Base-by-base conservation (phyloP, 106 monocot genomes). In the Triglochin maritima region DNA sequence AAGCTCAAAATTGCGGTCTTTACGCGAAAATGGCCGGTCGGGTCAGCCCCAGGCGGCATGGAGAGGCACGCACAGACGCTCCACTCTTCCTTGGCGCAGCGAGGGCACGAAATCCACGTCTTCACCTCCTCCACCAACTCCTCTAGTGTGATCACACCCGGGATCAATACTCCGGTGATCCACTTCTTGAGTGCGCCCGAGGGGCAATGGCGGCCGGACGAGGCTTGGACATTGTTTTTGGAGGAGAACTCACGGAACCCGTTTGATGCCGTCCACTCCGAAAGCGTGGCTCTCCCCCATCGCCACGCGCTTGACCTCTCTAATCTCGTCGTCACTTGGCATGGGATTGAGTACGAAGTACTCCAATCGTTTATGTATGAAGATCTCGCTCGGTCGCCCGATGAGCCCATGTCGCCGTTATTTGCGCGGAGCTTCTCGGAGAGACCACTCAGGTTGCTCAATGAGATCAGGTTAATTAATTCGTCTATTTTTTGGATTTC, bases 291-390 rank as follows among this genome's bases (percentile, higher is more conserved):
- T 3, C 65, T 98, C 2, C 83, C 76, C 55, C 83, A 91, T 74
- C 78, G 80, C 42, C 76, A 59, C 9, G 91, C 96, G 6, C 67
- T 59, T 50, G 44, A 56, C 44, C 68, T 84, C 12, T 78, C 85
- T 60, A 98, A 98, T 57, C 83, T 98, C 16, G 96, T 78, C 3
- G 96, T 88, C 48, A 72, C 91, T 1, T 98, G 96, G 96, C 96
- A 98, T 59, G 96, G 96, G 47, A 91, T 88, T 69, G 83, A 91
- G 1, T 80, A 91, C 8, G 96, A 98, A 59, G 81, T 68, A 2
- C 78, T 98, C 3, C 84, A 98, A 62, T 98, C 96, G 2, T 71
- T 67, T 49, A 83, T 98, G 60, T 82, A 80, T 74, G 90, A 98
- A 49, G 88, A 84, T 69, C 75, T 90, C 42, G 65, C 77, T 62